phyloP scores from a whole-genome alignment of 805 yeast species.

The Nakazawaea ernobii region DNA sequence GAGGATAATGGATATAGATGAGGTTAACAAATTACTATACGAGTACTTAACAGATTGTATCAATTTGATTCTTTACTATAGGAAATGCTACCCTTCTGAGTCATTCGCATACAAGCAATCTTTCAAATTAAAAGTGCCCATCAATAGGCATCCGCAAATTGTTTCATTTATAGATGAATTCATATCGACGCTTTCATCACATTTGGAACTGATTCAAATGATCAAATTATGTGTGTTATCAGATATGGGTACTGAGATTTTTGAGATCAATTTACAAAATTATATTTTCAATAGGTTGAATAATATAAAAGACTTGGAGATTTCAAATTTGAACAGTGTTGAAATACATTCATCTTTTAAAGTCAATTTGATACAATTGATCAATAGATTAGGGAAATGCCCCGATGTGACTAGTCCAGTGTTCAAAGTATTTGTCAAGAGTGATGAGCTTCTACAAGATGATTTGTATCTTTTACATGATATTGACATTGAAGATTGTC shows the following conservation, averaged over 20 bases:
- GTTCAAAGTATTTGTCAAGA: slow-evolving; percentile 1
- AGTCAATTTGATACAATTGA: neutral
- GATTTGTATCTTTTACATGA: slow-evolving; percentile 1
- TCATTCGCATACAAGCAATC: slow-evolving; percentile 40
- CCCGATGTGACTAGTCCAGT: neutral
- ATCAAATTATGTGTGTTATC: neutral
- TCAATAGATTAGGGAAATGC: neutral
- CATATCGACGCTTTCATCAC: neutral
- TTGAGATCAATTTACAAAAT: slow-evolving; percentile 1
- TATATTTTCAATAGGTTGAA: slow-evolving; percentile 2
- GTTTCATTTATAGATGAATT: slow-evolving; percentile 30
- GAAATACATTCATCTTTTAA: slow-evolving; percentile 6
- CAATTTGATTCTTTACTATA: slow-evolving; percentile 49
- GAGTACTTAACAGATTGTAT: slow-evolving; percentile 47
- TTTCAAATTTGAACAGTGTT: neutral
- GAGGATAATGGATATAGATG: slow-evolving; percentile 16
- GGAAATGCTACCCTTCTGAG: slow-evolving; percentile 46
- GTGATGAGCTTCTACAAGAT: neutral
- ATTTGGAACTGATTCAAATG: neutral
- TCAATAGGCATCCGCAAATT: slow-evolving; percentile 42
- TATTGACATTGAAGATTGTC: neutral
- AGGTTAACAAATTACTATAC: slow-evolving; percentile 28
- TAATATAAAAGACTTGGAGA: neutral
- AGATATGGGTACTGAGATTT: neutral
- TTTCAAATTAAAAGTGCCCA: slow-evolving; percentile 36